These are phyloP conservation scores for Sugiyamaella castrensis DNA, from an alignment of 1,139 yeast species.

Conservation along the genomic window DNA sequence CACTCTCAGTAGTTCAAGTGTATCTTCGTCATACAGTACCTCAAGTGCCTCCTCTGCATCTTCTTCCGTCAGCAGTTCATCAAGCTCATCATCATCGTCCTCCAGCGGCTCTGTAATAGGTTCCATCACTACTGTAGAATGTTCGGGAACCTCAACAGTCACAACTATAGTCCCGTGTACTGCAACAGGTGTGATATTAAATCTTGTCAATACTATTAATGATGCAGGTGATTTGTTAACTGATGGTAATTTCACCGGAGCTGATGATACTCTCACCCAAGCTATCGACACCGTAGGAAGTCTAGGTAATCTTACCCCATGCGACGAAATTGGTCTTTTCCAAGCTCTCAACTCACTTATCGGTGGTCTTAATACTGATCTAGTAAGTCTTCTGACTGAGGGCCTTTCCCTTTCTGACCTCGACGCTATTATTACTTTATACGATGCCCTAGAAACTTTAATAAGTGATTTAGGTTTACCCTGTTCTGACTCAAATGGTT, in stretches of 20 bases:
- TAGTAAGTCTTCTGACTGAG: neutral
- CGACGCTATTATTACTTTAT: constrained; percentile 3
- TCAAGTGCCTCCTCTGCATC: constrained; percentile 2
- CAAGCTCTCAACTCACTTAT: constrained; percentile 1
- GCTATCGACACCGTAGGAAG: constrained; percentile 3
- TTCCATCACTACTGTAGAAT: constrained; percentile 6
- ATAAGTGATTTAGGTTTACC: constrained; percentile 3
- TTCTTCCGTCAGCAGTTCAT: neutral
- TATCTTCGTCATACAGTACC: constrained; percentile 3
- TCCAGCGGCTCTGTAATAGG: constrained; percentile 3
- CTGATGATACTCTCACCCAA: constrained; percentile 2
- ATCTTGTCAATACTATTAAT: constrained; percentile 6
- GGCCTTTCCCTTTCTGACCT: constrained; percentile 1
- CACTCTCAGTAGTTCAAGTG: neutral
- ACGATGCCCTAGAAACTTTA: neutral
- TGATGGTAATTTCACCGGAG: constrained; percentile 6
- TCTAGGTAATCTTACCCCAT: constrained; percentile 4
- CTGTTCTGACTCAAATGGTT: neutral
- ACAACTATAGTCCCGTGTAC: constrained; percentile 9
- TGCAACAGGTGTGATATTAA: constrained; percentile 7
- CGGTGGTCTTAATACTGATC: constrained; percentile 2
- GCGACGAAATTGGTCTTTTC: constrained; percentile 7
- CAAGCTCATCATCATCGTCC: constrained; percentile 2
- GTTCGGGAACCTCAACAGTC: constrained; percentile 8
- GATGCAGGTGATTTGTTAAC: constrained; percentile 3